Base-by-base conservation (phyloP, 2,329 filamentous ascomycete species). In the Chaetomium sp. region DNA sequence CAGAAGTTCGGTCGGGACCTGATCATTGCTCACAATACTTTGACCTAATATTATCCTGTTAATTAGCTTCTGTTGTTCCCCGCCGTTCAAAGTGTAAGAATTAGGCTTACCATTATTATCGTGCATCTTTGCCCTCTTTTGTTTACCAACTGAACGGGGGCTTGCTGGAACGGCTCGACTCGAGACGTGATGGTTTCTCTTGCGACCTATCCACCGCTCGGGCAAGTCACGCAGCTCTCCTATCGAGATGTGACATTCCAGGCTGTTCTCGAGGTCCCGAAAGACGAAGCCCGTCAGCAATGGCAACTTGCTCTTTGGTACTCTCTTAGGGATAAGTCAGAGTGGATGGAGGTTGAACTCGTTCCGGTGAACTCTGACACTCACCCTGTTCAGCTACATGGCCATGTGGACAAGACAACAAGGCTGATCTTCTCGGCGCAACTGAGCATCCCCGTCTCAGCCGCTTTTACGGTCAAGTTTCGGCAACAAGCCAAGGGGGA, bases 271-370 rank as follows among this genome's bases (percentile, higher is more conserved):
- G 85, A 91, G 62, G 81, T 86, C 43, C 80, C 81, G 42, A 70
- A 69, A 27, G 74, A 74, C 38, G 78, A 79, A 47, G 75, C 76
- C 6, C 72, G 79, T 12, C 74, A 82, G 58, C 65, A 76, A 19
- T 94, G 88, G 86, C 80, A 94, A 63, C 80, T 90, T 36, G 81
- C 81, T 12, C 71, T 95, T 6, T 95, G 90, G 89, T 82, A 89
- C 55, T 78, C 77, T 4, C 59, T 46, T 11, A 45, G 42, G 2
- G 48, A 65, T 12, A 53, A 80, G 51, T 68, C 72, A 33, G 75
- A 76, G 61, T 76, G 79, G 83, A 58, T 71, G 70, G 73, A 91
- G 76, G 80, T 73, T 14, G 54, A 58, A 1, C 64, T 82, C 35
- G 46, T 47, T 2, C 62, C 67, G 6, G 45, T 68, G 59, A 52